A percentile compares a stretch with the other conserved stretches of the same genome.
These are phyloP conservation scores for Hirsutella minnesotensis DNA, from an alignment of 2,329 filamentous ascomycete genomes.

Conservation along the genomic window DNA sequence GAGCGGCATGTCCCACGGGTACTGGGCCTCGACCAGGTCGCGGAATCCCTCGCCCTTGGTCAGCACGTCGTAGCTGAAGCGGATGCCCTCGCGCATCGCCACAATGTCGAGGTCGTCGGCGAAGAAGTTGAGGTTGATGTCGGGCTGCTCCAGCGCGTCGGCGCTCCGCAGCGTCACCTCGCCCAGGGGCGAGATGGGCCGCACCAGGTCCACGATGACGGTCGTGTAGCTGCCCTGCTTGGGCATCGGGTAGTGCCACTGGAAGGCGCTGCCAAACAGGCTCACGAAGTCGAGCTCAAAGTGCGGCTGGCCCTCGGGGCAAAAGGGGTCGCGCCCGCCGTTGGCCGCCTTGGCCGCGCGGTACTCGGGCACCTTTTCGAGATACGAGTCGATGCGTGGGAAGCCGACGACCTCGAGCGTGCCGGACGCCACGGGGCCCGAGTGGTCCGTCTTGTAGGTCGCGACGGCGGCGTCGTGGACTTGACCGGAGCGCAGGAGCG, in stretches of 20 bases:
- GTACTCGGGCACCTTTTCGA: constrained; percentile 37
- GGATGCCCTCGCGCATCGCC: constrained; percentile 44
- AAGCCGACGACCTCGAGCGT: constrained; percentile 41
- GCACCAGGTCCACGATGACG: constrained; percentile 37
- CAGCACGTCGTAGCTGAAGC: constrained; percentile 44
- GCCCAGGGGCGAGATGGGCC: constrained; percentile 29
- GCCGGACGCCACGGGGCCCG: constrained; percentile 27
- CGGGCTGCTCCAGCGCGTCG: constrained; percentile 44
- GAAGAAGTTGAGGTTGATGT: constrained; percentile 51
- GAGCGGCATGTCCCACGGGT: constrained; percentile 49
- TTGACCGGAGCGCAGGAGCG: constrained; percentile 25
- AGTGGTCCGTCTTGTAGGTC: constrained; percentile 24
- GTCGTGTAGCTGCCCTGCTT: constrained; percentile 38
- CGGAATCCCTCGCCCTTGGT: constrained; percentile 44
- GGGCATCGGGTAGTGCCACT: constrained; percentile 32
- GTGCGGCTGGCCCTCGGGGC: constrained; percentile 43
- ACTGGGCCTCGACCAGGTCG: constrained; percentile 39
- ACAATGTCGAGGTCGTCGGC: constrained; percentile 42
- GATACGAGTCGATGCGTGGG: constrained; percentile 41
- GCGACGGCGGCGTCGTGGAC: constrained; percentile 20
- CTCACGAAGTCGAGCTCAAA: constrained; percentile 52
- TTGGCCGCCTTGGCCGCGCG: constrained; percentile 26
- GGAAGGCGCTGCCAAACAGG: constrained; percentile 39
- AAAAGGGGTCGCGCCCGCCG: constrained; percentile 38
- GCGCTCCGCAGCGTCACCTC: constrained; percentile 43